Evolutionary conservation across 805 yeast species (phyloP).

Genomic region (Pichia manshurica): DNA sequence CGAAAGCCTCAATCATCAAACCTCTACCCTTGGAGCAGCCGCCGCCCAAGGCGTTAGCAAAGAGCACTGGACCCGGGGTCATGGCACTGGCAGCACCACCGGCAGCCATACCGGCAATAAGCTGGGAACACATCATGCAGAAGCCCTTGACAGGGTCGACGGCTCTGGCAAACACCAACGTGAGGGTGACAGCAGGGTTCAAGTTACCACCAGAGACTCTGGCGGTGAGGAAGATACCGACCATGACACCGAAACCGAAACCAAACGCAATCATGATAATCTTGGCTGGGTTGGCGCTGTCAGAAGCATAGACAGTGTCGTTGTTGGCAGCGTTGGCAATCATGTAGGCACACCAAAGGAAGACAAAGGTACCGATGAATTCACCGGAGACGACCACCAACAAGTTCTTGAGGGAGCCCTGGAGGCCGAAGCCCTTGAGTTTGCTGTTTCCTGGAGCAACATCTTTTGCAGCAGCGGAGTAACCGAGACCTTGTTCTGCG

Average conservation of each 20-base stretch:
- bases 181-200: constrained; percentile 81
- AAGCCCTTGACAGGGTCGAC: constrained; percentile 66
- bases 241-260: constrained; percentile 81
- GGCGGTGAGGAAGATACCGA: constrained; percentile 60
- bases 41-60: constrained; percentile 66
- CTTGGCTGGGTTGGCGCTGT: constrained; percentile 48
- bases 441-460: constrained; percentile 17
- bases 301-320: constrained; percentile 29
- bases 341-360: constrained; percentile 73
- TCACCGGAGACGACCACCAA: constrained; percentile 69
- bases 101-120: constrained; percentile 86
- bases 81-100: constrained; percentile 83
- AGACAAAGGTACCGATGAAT: constrained; percentile 80
- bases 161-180: constrained; percentile 67
- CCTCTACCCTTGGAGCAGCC: constrained; percentile 72
- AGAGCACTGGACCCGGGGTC: constrained; percentile 74
- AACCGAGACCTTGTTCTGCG: constrained; percentile 37
- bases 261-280: constrained; percentile 78
- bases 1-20: constrained; percentile 75
- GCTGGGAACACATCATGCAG: constrained; percentile 60
- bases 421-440: constrained; percentile 30
- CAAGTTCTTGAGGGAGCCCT: constrained; percentile 46
- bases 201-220: constrained; percentile 85
- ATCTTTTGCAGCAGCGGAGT: constrained; percentile 34
- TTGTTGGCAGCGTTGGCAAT: constrained; percentile 76